These are phyloP conservation scores for Backusella luteola DNA, from an alignment of 192 early-diverging fungal species.

Conservation along the genomic window DNA sequence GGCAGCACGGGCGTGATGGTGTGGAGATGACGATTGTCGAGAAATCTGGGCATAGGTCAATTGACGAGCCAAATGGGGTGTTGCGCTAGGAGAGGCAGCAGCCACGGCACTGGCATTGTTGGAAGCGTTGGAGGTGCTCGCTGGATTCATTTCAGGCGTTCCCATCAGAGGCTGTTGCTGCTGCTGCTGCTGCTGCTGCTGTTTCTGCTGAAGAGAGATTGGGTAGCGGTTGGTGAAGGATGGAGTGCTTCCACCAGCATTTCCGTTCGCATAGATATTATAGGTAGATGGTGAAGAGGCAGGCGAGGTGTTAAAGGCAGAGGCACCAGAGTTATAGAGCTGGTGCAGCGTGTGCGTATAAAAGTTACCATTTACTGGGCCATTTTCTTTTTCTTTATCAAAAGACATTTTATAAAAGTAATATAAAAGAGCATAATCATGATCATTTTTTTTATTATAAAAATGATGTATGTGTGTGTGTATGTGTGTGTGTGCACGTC, in stretches of 20 bases:
- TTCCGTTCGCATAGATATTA: constrained; percentile 7
- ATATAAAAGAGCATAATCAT: not conserved
- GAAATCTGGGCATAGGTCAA: constrained; percentile 69
- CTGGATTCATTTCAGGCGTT: not conserved
- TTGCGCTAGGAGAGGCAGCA: constrained; percentile 17
- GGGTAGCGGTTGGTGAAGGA: constrained; percentile 1
- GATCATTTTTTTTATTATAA: not conserved
- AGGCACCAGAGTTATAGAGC: not conserved
- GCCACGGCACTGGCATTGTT: not conserved
- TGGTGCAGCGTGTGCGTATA: not conserved
- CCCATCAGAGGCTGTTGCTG: not conserved
- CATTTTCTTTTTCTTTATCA: constrained; percentile 16
- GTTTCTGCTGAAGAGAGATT: constrained; percentile 2
- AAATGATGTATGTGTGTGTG: not conserved
- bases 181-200: constrained; percentile 1
- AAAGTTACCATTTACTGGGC: not conserved
- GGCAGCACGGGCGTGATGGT: constrained; percentile 88
- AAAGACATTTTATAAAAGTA: constrained; percentile 12
- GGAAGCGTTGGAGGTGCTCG: not conserved
- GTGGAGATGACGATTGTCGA: constrained; percentile 75
- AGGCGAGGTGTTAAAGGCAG: not conserved
- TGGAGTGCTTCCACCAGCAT: not conserved
- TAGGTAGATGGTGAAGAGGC: constrained; percentile 8
- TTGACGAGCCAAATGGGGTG: constrained; percentile 74
- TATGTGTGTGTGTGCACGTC: not conserved